A percentile compares a stretch with the other conserved stretches of the same genome.
phyloP scores from a whole-genome alignment of 257 asterid species.

The Agastache rugosa region DNA sequence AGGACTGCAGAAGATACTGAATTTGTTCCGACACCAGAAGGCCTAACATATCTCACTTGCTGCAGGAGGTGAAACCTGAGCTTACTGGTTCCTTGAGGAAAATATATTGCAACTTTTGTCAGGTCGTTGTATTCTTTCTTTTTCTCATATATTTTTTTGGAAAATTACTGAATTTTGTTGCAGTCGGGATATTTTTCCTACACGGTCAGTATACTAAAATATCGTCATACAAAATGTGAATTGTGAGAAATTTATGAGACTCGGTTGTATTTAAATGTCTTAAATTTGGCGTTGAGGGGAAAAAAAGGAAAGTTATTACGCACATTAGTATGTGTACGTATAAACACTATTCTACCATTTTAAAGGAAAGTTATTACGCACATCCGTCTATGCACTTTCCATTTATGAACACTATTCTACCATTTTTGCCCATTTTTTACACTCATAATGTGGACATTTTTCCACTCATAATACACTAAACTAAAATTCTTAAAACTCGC shows the following conservation, averaged over 20 bases:
- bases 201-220: background rate
- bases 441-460: too few species aligned
- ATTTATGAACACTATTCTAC: too few species aligned
- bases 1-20: constrained; percentile 27
- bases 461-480: too few species aligned
- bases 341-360: too few species aligned
- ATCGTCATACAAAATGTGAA: constrained; percentile 4
- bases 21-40: background rate
- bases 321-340: too few species aligned
- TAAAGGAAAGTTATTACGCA: too few species aligned
- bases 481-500: too few species aligned
- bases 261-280: background rate
- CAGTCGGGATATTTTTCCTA: background rate
- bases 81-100: constrained; percentile 11
- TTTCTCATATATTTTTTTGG: background rate
- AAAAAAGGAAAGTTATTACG: too few species aligned
- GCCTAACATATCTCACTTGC: background rate
- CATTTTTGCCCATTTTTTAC: too few species aligned
- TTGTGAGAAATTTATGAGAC: background rate
- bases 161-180: constrained; percentile 29
- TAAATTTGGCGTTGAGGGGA: background rate
- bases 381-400: too few species aligned
- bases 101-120: background rate
- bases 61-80: background rate
- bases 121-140: constrained; percentile 34